Conservation (phyloP, 2,329 filamentous ascomycete species). For the Fusarium palustre region DNA sequence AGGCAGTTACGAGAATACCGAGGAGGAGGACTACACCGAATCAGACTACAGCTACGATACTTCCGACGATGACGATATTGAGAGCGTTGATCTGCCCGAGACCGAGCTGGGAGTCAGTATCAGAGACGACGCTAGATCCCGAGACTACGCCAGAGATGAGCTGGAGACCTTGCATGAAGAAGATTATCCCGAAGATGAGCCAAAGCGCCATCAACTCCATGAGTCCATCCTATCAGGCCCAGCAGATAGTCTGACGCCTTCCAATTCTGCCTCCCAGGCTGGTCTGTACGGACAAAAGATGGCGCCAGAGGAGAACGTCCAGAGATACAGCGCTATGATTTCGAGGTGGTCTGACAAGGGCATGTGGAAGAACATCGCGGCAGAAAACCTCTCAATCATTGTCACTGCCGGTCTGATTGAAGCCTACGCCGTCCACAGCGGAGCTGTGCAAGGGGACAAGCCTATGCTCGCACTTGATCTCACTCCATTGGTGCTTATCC, state of each 20-base stretch:
- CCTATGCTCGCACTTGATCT: constrained; percentile 81
- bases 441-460: constrained; percentile 53
- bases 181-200: constrained; percentile 17
- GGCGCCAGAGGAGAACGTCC: constrained; percentile 56
- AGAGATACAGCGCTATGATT: constrained; percentile 65
- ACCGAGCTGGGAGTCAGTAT: constrained; percentile 70
- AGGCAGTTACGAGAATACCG: constrained; percentile 60
- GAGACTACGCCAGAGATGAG: constrained; percentile 42
- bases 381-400: constrained; percentile 65
- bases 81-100: constrained; percentile 70
- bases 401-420: constrained; percentile 71
- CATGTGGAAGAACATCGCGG: constrained; percentile 68
- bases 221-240: constrained; percentile 62
- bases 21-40: constrained; percentile 55
- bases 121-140: constrained; percentile 63
- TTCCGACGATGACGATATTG: constrained; percentile 65
- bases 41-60: constrained; percentile 63
- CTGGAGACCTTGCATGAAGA: constrained; percentile 42
- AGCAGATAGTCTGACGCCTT: constrained; percentile 76
- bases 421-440: constrained; percentile 59
- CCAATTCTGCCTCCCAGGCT: constrained; percentile 84
- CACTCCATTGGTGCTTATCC: constrained; percentile 89
- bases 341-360: constrained; percentile 73
- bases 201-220: constrained; percentile 42
- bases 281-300: constrained; percentile 63